These are phyloP conservation scores for Thuidium tamariscinum DNA, from an alignment of 225 moss, liverwort and hornwort genomes.

Conservation along the genomic window DNA sequence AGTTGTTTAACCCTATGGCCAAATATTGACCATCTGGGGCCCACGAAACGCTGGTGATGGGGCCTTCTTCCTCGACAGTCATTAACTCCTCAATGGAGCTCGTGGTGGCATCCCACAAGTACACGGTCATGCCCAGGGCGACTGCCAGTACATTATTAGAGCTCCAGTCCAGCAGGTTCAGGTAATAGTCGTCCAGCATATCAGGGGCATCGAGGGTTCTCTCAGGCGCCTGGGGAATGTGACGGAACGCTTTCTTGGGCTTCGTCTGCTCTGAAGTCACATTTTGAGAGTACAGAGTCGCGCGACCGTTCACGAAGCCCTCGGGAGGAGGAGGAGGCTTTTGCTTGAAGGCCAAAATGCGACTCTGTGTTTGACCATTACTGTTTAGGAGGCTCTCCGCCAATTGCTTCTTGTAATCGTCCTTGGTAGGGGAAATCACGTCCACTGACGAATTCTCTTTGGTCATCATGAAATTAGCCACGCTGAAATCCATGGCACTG, in stretches of 20 bases:
- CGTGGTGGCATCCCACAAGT: conserved; percentile 79
- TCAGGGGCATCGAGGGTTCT: conserved; percentile 89
- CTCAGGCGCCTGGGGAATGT: conserved; percentile 56
- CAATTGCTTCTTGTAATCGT: conserved; percentile 81
- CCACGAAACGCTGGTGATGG: conserved; percentile 85
- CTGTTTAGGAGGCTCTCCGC: conserved; percentile 60
- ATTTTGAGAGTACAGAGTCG: conserved; percentile 18
- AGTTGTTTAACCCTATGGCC: conserved; percentile 78
- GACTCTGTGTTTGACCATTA: conserved; percentile 37
- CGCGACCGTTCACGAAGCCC: conserved; percentile 22
- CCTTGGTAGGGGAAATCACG: conserved; percentile 40
- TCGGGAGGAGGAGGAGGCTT: conserved; percentile 50
- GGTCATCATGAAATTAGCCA: conserved; percentile 26
- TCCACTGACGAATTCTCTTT: conserved; percentile 28
- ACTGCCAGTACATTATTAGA: conserved; percentile 75
- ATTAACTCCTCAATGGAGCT: conserved; percentile 83
- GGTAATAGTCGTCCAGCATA: conserved; percentile 84
- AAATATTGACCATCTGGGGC: conserved; percentile 77
- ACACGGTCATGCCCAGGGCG: conserved; percentile 78
- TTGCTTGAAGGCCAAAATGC: conserved; percentile 75
- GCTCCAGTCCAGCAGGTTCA: conserved; percentile 93
- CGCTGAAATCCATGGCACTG: conserved; percentile 40
- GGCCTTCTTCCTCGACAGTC: conserved; percentile 69
- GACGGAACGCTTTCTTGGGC: conserved; percentile 34
- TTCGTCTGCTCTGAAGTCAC: conserved; percentile 20